Percentiles rank a stretch among this genome's conserved stretches.
Conservation (phyloP, 2,329 filamentous ascomycete genomes). For the Nigrograna mackinnonii region DNA sequence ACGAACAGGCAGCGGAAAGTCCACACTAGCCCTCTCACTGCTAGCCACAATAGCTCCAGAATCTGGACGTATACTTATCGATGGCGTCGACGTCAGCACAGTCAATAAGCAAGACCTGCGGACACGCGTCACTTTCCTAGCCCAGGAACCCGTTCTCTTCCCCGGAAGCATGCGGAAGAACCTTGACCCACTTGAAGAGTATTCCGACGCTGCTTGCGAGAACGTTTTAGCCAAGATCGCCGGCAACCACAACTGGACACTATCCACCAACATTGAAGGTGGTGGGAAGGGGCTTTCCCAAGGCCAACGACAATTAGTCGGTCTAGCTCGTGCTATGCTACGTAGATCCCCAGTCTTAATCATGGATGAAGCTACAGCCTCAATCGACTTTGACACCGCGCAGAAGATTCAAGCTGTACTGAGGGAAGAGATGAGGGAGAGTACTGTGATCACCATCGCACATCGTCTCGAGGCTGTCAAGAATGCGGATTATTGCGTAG, state of each 20-base stretch:
- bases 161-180: slow-evolving; percentile 65
- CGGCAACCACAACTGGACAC: slow-evolving; percentile 57
- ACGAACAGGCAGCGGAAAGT: slow-evolving; percentile 78
- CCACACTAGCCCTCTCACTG: slow-evolving; percentile 68
- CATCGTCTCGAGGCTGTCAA: slow-evolving; percentile 66
- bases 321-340: slow-evolving; percentile 65
- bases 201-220: slow-evolving; percentile 58
- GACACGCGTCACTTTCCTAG: slow-evolving; percentile 66
- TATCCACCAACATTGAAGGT: slow-evolving; percentile 61
- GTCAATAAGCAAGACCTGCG: slow-evolving; percentile 64
- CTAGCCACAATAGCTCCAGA: slow-evolving; percentile 58
- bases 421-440: slow-evolving; percentile 59
- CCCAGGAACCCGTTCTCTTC: slow-evolving; percentile 69
- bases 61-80: slow-evolving; percentile 61
- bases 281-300: slow-evolving; percentile 66
- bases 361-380: slow-evolving; percentile 69
- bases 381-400: slow-evolving; percentile 66
- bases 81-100: slow-evolving; percentile 62
- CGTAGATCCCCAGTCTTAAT: slow-evolving; percentile 64
- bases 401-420: slow-evolving; percentile 58
- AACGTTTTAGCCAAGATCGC: slow-evolving; percentile 60
- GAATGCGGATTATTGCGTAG: slow-evolving; percentile 60
- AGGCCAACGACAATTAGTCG: slow-evolving; percentile 68
- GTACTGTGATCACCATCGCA: slow-evolving; percentile 68
- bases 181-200: slow-evolving; percentile 63